Evolutionary conservation across 768 basidiomycete genomes (phyloP).

Genomic region (Daedaleopsis nitida): DNA sequence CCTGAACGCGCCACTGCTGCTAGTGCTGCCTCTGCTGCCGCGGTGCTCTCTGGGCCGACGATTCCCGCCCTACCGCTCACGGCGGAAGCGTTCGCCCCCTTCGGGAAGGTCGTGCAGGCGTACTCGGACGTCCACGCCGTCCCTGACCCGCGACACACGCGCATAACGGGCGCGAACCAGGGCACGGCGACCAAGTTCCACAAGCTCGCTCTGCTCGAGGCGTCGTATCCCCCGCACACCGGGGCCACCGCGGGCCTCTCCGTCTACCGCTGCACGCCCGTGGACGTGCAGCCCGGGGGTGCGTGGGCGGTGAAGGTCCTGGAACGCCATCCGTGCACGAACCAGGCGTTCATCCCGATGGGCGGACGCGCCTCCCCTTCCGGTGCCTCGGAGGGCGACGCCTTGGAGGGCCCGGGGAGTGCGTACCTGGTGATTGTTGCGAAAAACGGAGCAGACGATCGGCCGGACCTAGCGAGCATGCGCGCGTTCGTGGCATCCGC

Average conservation of each 20-base stretch:
- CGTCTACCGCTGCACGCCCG: slow-evolving; percentile 79
- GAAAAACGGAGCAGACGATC: slow-evolving; percentile 71
- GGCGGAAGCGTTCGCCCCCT: slow-evolving; percentile 82
- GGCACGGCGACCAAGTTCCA: slow-evolving; percentile 94
- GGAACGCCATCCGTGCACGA: slow-evolving; percentile 88
- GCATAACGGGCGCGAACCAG: slow-evolving; percentile 82
- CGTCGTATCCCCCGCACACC: slow-evolving; percentile 60
- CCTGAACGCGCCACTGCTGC: not conserved
- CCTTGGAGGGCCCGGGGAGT: slow-evolving; percentile 48
- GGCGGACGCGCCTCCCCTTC: slow-evolving; percentile 44
- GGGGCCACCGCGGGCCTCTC: slow-evolving; percentile 72
- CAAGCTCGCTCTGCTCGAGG: slow-evolving; percentile 73
- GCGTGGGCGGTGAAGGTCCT: slow-evolving; percentile 67
- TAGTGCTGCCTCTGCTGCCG: too few relatives aligned
- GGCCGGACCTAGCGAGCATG: slow-evolving; percentile 73
- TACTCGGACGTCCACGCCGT: slow-evolving; percentile 68
- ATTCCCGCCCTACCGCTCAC: slow-evolving; percentile 74
- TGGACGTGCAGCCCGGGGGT: slow-evolving; percentile 47
- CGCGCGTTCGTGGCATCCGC: slow-evolving; percentile 82
- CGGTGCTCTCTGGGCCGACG: not conserved
- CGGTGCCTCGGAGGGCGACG: slow-evolving; percentile 37
- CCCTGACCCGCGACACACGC: slow-evolving; percentile 60
- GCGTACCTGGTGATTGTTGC: slow-evolving; percentile 88
- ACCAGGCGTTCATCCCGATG: slow-evolving; percentile 95
- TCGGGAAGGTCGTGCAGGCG: slow-evolving; percentile 90